These are phyloP conservation scores for Myochromella boudieri DNA, from an alignment of 768 basidiomycete species.

Conservation along the genomic window DNA sequence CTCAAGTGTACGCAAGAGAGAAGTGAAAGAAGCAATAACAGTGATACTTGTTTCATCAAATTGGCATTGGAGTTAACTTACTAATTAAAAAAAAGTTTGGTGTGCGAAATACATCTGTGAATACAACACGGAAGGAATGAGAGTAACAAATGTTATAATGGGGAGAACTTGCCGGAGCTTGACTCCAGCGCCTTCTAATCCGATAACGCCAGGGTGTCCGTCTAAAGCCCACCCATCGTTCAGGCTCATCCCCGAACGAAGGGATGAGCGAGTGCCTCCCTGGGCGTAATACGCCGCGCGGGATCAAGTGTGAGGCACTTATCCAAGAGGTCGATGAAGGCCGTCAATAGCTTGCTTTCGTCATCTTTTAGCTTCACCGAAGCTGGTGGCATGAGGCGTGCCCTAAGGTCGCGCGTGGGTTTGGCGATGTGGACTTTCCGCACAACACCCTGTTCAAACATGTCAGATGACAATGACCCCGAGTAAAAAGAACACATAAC, in stretches of 20 bases:
- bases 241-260: conserved; percentile 62
- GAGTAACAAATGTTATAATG: conserved; percentile 1
- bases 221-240: neutral
- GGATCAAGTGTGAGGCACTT: conserved; percentile 90
- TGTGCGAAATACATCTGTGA: conserved; percentile 9
- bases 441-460: conserved; percentile 63
- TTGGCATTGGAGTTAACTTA: neutral
- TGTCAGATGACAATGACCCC: conserved; percentile 20
- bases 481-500: conserved; percentile 5
- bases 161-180: neutral
- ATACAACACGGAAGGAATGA: conserved; percentile 8
- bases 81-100: neutral
- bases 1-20: neutral
- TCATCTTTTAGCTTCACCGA: conserved; percentile 85
- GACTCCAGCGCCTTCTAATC: neutral
- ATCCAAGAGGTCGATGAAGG: conserved; percentile 89
- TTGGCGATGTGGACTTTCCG: conserved; percentile 84
- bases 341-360: conserved; percentile 73
- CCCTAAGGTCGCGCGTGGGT: conserved; percentile 76
- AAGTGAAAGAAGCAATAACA: neutral
- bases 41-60: neutral
- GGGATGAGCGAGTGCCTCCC: conserved; percentile 84
- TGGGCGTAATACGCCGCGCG: conserved; percentile 80
- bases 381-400: conserved; percentile 78
- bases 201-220: neutral